Evolutionary conservation across 2,329 filamentous ascomycete species (phyloP).

Genomic region (Monilinia fructicola): DNA sequence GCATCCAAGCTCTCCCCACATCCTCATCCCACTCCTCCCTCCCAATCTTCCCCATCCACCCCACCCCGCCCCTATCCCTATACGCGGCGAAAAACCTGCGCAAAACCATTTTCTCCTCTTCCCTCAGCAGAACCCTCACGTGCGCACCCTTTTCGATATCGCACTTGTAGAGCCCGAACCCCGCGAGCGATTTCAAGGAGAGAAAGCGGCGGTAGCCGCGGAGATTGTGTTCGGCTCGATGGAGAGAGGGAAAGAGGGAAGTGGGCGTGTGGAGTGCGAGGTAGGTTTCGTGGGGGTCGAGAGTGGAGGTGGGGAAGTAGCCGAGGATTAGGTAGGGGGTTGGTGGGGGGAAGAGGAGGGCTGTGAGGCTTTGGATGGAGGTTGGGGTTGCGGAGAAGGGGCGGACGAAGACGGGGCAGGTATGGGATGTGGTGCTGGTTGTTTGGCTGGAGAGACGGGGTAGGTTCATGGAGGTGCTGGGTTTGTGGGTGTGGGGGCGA

Average conservation of each 20-base stretch:
- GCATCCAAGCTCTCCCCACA: neutral
- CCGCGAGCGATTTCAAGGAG: neutral
- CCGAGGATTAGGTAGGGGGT: neutral
- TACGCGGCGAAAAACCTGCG: constrained; percentile 6
- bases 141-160: constrained; percentile 2
- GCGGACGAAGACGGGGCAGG: too few species aligned
- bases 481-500: too few species aligned
- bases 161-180: constrained; percentile 6
- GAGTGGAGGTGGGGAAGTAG: constrained; percentile 8
- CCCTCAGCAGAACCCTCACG: neutral
- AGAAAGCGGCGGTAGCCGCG: neutral
- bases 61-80: neutral
- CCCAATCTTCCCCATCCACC: neutral
- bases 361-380: too few species aligned
- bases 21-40: constrained; percentile 13
- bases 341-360: too few species aligned
- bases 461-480: too few species aligned
- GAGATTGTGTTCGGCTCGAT: neutral
- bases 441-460: too few species aligned
- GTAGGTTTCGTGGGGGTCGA: constrained; percentile 17
- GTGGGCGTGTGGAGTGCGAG: neutral
- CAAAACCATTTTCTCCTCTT: constrained; percentile 14
- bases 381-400: too few species aligned
- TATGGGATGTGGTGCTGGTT: too few species aligned
- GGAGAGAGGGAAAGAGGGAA: constrained; percentile 3